Evolutionary conservation across 2,329 filamentous ascomycete species (phyloP).

Genomic region (Cadophora sp.): DNA sequence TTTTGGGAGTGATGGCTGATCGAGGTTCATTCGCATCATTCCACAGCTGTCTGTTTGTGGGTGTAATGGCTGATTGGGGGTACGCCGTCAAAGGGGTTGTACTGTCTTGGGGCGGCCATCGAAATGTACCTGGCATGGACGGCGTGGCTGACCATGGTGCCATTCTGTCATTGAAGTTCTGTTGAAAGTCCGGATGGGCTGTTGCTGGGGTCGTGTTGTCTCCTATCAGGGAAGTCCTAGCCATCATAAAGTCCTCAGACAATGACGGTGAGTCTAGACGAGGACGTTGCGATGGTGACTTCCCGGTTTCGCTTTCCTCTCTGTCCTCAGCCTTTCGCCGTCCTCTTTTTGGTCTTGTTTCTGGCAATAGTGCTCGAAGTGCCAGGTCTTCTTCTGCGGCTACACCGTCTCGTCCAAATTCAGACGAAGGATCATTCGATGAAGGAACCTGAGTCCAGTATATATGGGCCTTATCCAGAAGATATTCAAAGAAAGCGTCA

Average conservation of each 20-base stretch:
- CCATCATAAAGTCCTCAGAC: conserved; percentile 48
- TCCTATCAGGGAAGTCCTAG: conserved; percentile 44
- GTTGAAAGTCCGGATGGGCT: conserved; percentile 43
- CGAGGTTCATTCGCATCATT: conserved; percentile 65
- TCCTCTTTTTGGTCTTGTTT: conserved; percentile 69
- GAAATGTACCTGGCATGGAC: conserved; percentile 43
- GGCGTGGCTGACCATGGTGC: conserved; percentile 41
- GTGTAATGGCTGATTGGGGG: conserved; percentile 80
- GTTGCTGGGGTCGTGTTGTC: conserved; percentile 49
- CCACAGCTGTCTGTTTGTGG: conserved; percentile 49
- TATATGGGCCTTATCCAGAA: conserved; percentile 76
- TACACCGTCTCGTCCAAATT: conserved; percentile 79
- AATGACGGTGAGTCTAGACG: conserved; percentile 61
- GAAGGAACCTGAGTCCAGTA: conserved; percentile 82
- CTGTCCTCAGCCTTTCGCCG: conserved; percentile 65
- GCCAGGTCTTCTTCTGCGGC: conserved; percentile 88
- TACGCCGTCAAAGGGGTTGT: conserved; percentile 72
- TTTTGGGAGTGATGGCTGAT: conserved; percentile 74
- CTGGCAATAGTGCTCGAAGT: conserved; percentile 80
- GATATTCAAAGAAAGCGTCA: conserved; percentile 92
- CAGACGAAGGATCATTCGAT: conserved; percentile 65
- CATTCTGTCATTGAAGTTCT: conserved; percentile 36
- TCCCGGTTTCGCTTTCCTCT: conserved; percentile 59
- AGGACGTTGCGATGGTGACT: conserved; percentile 63
- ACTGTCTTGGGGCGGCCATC: conserved; percentile 52